Percentiles rank a stretch among this genome's conserved stretches.
Conservation (phyloP, 2,329 filamentous ascomycete species). For the Fusarium nisikadoi region DNA sequence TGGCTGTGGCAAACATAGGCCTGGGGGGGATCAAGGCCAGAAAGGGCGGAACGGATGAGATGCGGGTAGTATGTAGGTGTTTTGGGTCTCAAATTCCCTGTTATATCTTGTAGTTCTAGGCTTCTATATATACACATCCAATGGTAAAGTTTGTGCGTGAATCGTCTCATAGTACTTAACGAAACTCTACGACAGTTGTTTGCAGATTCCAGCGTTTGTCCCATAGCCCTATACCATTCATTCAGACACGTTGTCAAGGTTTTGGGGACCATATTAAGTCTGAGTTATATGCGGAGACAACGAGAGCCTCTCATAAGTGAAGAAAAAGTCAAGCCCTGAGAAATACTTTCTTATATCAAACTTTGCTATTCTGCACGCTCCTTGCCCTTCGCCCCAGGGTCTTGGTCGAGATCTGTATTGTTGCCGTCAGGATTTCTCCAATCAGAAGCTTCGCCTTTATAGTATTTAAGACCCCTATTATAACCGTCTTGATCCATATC, state of each 20-base stretch:
- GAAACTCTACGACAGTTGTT: conserved; percentile 9
- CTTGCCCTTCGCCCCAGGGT: not conserved
- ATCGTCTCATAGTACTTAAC: not conserved
- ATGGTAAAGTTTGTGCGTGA: not conserved
- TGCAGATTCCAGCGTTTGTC: conserved; percentile 7
- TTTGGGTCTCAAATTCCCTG: not conserved
- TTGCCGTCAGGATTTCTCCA: not conserved
- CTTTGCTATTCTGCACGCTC: not conserved
- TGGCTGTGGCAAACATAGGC: not conserved
- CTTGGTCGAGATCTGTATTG: not conserved
- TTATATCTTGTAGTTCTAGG: not conserved
- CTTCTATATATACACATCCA: too few relatives aligned
- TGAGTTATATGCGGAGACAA: not conserved
- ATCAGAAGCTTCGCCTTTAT: not conserved
- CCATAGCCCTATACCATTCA: not conserved
- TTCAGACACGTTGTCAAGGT: not conserved
- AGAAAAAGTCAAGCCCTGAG: not conserved
- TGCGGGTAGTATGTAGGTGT: accelerated
- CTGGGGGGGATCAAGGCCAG: not conserved
- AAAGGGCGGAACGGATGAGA: not conserved
- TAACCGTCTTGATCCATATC: not conserved
- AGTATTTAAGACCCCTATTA: not conserved
- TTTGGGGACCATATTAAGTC: too few relatives aligned
- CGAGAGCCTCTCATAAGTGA: too few relatives aligned
- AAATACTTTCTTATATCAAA: not conserved